Evolutionary conservation across 371 early-diverging fungal species (phyloP).

Genomic region (Mucor lusitanicus): DNA sequence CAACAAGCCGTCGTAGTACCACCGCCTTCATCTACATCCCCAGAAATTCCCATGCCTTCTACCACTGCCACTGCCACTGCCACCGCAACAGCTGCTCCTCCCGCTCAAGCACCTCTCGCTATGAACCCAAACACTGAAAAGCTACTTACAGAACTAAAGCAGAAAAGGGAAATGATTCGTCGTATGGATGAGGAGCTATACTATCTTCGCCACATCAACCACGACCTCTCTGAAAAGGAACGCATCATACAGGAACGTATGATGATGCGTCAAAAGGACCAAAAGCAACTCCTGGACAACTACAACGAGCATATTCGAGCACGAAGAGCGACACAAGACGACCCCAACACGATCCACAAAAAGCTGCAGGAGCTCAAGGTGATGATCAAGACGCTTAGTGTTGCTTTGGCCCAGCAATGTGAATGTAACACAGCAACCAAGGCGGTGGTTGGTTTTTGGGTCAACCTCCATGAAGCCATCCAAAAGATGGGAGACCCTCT

Average conservation of each 20-base stretch:
- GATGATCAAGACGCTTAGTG: conserved; percentile 45
- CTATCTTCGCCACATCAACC: conserved; percentile 9
- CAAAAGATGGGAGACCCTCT: conserved; percentile 31
- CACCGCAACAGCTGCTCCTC: neutral
- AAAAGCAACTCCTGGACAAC: conserved; percentile 42
- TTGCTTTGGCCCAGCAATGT: conserved; percentile 42
- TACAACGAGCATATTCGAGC: conserved; percentile 57
- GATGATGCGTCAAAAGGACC: conserved; percentile 22
- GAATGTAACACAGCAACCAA: conserved; percentile 48
- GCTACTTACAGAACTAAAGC: conserved; percentile 8
- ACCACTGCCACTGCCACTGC: neutral
- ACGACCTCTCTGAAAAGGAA: conserved; percentile 15
- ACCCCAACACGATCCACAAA: conserved; percentile 46
- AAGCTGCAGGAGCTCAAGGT: conserved; percentile 52
- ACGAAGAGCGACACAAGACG: conserved; percentile 59
- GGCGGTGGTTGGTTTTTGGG: conserved; percentile 43
- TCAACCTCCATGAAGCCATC: conserved; percentile 39
- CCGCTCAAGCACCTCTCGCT: neutral
- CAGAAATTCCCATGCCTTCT: neutral
- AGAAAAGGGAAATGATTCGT: conserved; percentile 11
- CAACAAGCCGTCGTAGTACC: neutral
- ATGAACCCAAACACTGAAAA: neutral
- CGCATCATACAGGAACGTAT: conserved; percentile 14
- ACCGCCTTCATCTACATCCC: neutral
- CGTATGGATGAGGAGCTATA: conserved; percentile 22